phyloP scores from a whole-genome alignment of 148 eudicot genomes.

The Oxyria digyna region DNA sequence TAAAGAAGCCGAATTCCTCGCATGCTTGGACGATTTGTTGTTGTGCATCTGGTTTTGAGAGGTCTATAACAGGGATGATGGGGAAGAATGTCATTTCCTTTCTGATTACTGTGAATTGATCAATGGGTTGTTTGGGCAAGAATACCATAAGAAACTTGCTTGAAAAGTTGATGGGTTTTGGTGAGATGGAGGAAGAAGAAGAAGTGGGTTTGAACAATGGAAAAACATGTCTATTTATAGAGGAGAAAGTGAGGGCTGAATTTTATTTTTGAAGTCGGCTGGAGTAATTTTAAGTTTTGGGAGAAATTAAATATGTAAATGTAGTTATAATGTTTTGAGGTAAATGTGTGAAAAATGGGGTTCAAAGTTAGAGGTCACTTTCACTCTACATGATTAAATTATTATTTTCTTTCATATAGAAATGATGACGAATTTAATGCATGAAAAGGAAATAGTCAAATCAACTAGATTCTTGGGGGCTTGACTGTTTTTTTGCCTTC shows the following conservation, averaged over 20 bases:
- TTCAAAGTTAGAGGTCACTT: neutral
- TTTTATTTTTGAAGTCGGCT: neutral
- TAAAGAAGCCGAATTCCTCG: constrained; percentile 62
- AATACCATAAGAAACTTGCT: neutral
- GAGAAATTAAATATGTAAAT: neutral
- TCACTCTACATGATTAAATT: neutral
- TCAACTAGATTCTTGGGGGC: constrained; percentile 12
- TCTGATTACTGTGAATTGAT: neutral
- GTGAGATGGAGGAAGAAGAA: neutral
- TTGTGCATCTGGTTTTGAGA: constrained; percentile 21
- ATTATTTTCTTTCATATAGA: constrained; percentile 1
- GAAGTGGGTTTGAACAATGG: neutral
- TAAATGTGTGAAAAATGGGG: neutral
- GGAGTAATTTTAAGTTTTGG: neutral
- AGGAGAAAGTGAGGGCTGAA: neutral
- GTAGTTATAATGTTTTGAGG: too few relatives aligned
- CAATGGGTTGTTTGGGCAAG: neutral
- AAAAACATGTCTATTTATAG: neutral
- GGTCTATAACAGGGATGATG: constrained; percentile 41
- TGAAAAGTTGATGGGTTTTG: neutral
- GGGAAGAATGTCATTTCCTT: constrained; percentile 1
- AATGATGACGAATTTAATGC: constrained; percentile 12
- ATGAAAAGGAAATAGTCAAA: constrained; percentile 14
- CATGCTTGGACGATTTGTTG: constrained; percentile 50
- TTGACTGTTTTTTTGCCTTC: neutral